Evolutionary conservation across 2,329 filamentous ascomycete species (phyloP).

Genomic region (Fusarium brachygibbosum): DNA sequence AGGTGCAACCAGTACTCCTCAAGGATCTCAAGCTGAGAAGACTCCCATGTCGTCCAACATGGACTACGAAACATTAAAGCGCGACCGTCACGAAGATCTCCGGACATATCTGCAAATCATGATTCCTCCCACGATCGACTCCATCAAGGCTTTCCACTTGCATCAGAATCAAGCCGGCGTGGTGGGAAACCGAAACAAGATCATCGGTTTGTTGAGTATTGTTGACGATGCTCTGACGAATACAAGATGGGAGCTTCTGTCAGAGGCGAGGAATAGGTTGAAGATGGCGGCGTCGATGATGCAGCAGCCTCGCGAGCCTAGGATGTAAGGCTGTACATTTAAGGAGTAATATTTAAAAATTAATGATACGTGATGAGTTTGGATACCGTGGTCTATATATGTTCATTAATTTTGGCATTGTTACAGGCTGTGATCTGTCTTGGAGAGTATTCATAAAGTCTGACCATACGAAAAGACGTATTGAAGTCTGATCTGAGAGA

Average conservation of each 20-base stretch:
- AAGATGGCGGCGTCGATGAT: constrained; percentile 49
- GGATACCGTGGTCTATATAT: constrained; percentile 25
- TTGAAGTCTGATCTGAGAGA: neutral
- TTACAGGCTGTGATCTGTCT: neutral
- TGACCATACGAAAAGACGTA: neutral
- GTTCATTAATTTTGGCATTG: neutral
- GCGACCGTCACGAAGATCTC: constrained; percentile 47
- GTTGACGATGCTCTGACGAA: constrained; percentile 47
- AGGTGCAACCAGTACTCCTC: constrained; percentile 34
- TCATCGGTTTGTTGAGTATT: constrained; percentile 46
- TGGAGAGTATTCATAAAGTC: neutral
- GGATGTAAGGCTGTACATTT: constrained; percentile 24
- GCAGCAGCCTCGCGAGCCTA: constrained; percentile 44
- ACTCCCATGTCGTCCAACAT: constrained; percentile 33
- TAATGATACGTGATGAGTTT: constrained; percentile 9
- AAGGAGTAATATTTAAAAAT: neutral
- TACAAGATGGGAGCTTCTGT: constrained; percentile 47
- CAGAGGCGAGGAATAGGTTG: constrained; percentile 46
- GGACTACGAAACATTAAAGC: constrained; percentile 43
- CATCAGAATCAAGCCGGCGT: constrained; percentile 50
- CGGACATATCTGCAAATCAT: constrained; percentile 49
- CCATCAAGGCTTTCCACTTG: constrained; percentile 48
- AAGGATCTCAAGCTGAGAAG: constrained; percentile 37
- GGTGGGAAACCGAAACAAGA: constrained; percentile 48
- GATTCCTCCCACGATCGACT: constrained; percentile 49